phyloP scores from a whole-genome alignment of 768 basidiomycete species.

The Boletus eberwhitei region DNA sequence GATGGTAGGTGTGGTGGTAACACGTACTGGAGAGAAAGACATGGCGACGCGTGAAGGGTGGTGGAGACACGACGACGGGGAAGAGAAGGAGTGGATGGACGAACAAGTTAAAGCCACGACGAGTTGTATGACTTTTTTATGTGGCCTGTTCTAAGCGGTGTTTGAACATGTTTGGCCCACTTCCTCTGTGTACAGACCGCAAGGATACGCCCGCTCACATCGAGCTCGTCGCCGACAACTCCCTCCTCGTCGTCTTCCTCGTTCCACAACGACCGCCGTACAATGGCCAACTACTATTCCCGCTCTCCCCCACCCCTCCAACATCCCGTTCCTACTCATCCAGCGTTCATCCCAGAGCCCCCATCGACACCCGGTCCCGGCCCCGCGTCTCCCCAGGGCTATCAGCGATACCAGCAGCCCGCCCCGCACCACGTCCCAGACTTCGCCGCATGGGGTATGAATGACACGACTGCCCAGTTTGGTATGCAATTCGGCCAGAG shows the following conservation, averaged over 20 bases:
- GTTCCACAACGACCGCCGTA: neutral
- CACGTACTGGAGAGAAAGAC: constrained; percentile 49
- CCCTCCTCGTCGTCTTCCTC: neutral
- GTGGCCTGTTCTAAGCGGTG: neutral
- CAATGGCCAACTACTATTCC: constrained; percentile 37
- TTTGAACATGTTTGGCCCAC: constrained; percentile 19
- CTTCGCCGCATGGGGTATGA: constrained; percentile 79
- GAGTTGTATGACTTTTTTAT: constrained; percentile 17
- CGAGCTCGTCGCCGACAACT: neutral
- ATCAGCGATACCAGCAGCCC: constrained; percentile 36
- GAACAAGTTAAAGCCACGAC: constrained; percentile 1
- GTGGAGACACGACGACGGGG: constrained; percentile 5
- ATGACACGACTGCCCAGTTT: constrained; percentile 91
- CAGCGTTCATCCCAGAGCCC: constrained; percentile 79
- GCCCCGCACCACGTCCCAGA: constrained; percentile 36
- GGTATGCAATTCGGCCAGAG: constrained; percentile 93
- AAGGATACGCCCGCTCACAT: neutral
- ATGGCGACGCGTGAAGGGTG: constrained; percentile 26
- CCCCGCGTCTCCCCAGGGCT: constrained; percentile 57
- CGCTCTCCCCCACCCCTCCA: constrained; percentile 77
- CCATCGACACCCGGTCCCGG: constrained; percentile 71
- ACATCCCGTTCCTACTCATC: constrained; percentile 87
- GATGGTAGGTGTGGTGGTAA: constrained; percentile 71
- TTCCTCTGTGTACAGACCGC: neutral
- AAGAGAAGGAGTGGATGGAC: constrained; percentile 18